A percentile compares a stretch with the other conserved stretches of the same genome.
Evolutionary conservation across 768 basidiomycete species (phyloP).

Genomic region (Auriculariales sp.): DNA sequence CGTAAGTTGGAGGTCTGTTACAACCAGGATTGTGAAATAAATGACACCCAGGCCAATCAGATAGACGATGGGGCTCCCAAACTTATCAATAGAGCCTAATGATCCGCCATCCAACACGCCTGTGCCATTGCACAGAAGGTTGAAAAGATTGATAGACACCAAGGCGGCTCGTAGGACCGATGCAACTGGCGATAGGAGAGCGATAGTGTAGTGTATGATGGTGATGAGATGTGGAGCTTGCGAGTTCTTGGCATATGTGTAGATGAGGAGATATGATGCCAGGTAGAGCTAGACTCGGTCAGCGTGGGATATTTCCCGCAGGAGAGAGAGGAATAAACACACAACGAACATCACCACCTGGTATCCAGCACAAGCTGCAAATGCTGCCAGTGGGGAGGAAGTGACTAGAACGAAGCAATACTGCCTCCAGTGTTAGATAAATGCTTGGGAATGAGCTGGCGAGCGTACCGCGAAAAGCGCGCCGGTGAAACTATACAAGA

Average conservation of each 20-base stretch:
- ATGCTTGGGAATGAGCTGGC: too few species aligned
- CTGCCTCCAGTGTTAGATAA: too few species aligned
- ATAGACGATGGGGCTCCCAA: constrained; percentile 64
- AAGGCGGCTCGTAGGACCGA: constrained; percentile 31
- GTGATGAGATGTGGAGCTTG: constrained; percentile 39
- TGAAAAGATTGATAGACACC: constrained; percentile 68
- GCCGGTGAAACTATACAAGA: constrained; percentile 54
- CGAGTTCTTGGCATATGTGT: constrained; percentile 57
- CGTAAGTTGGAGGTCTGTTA: constrained; percentile 44
- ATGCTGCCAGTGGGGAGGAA: constrained; percentile 54
- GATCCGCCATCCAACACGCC: constrained; percentile 30
- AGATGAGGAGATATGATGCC: constrained; percentile 50
- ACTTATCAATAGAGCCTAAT: constrained; percentile 40
- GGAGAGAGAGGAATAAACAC: constrained; percentile 15
- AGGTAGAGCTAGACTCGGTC: constrained; percentile 36
- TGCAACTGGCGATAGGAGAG: constrained; percentile 52
- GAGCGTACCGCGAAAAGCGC: constrained; percentile 60
- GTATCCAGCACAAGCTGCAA: constrained; percentile 57
- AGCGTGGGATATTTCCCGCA: too few species aligned
- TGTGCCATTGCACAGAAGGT: constrained; percentile 44
- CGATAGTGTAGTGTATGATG: constrained; percentile 52
- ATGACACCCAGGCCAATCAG: constrained; percentile 45
- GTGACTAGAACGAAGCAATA: constrained; percentile 50
- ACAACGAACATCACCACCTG: constrained; percentile 62
- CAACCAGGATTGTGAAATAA: constrained; percentile 50